Conservation (phyloP, 2,329 filamentous ascomycete species). For the Coniochaeta sp. region DNA sequence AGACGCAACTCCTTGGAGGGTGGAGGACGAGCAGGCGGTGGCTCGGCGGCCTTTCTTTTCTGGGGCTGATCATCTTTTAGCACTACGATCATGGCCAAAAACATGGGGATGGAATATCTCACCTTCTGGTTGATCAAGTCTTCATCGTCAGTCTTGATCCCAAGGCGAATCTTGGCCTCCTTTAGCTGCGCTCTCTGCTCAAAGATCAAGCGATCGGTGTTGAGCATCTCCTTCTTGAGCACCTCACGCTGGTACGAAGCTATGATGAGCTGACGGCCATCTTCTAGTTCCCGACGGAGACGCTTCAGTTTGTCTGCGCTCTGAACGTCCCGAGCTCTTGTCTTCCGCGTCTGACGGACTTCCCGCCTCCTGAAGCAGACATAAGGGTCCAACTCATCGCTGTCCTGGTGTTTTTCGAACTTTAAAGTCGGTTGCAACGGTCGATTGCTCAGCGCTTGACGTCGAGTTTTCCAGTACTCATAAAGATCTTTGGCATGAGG, state of each 20-base stretch:
- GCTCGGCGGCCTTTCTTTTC: slow-evolving; percentile 61
- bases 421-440: slow-evolving; percentile 74
- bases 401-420: slow-evolving; percentile 90
- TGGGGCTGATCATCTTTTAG: slow-evolving; percentile 49
- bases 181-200: slow-evolving; percentile 76
- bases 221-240: slow-evolving; percentile 69
- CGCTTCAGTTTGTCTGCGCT: slow-evolving; percentile 92
- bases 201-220: slow-evolving; percentile 70
- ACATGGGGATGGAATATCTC: slow-evolving; percentile 11
- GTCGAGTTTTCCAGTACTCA: slow-evolving; percentile 77
- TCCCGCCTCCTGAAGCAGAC: slow-evolving; percentile 96
- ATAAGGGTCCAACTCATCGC: slow-evolving; percentile 92
- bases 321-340: slow-evolving; percentile 85
- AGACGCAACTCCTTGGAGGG: slow-evolving; percentile 56
- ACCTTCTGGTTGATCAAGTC: slow-evolving; percentile 93
- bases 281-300: slow-evolving; percentile 82
- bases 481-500: slow-evolving; percentile 71
- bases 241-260: slow-evolving; percentile 75
- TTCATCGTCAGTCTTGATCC: slow-evolving; percentile 89
- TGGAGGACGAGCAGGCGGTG: slow-evolving; percentile 54
- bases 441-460: slow-evolving; percentile 60
- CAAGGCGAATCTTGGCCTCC: slow-evolving; percentile 78
- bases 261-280: slow-evolving; percentile 72
- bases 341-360: slow-evolving; percentile 90
- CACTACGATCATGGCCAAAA: slow-evolving; percentile 11